Evolutionary conservation across 169 alveolate species (phyloP).

Genomic region (Plasmodium coatneyi): DNA sequence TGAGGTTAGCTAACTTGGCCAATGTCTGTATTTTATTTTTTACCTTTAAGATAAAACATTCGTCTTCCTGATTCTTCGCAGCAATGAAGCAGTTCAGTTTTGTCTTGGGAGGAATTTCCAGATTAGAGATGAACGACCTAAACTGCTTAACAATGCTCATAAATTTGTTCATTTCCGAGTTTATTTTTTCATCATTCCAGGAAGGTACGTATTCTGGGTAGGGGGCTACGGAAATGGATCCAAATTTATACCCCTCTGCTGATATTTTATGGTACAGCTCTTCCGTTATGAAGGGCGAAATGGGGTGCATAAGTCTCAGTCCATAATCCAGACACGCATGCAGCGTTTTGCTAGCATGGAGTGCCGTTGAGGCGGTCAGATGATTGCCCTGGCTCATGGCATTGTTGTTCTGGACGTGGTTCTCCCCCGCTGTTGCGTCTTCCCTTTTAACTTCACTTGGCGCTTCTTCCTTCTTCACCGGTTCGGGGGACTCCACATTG

Average conservation of each 20-base stretch:
- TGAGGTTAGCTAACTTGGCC: conserved; percentile 62
- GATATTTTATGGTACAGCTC: conserved; percentile 96
- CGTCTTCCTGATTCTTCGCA: conserved; percentile 75
- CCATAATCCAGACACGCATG: conserved; percentile 89
- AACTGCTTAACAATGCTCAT: conserved; percentile 80
- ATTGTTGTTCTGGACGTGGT: conserved; percentile 72
- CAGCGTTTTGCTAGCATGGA: conserved; percentile 79
- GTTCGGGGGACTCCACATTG: conserved; percentile 7
- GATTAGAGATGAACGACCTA: conserved; percentile 82
- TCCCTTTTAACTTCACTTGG: conserved; percentile 14
- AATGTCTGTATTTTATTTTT: conserved; percentile 70
- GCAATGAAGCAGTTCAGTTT: conserved; percentile 79
- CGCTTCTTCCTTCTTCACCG: neutral
- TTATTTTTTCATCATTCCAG: conserved; percentile 66
- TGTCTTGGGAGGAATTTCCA: conserved; percentile 84
- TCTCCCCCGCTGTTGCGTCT: neutral
- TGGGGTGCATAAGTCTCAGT: conserved; percentile 96
- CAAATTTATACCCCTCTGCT: conserved; percentile 67
- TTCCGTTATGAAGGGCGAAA: conserved; percentile 98
- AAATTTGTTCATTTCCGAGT: conserved; percentile 70
- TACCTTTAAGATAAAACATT: conserved; percentile 71
- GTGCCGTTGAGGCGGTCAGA: neutral
- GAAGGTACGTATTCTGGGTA: conserved; percentile 77
- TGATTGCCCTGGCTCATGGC: conserved; percentile 64
- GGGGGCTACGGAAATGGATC: conserved; percentile 78